Conservation (phyloP, 2,329 filamentous ascomycete species). For the Fusarium domesticum region DNA sequence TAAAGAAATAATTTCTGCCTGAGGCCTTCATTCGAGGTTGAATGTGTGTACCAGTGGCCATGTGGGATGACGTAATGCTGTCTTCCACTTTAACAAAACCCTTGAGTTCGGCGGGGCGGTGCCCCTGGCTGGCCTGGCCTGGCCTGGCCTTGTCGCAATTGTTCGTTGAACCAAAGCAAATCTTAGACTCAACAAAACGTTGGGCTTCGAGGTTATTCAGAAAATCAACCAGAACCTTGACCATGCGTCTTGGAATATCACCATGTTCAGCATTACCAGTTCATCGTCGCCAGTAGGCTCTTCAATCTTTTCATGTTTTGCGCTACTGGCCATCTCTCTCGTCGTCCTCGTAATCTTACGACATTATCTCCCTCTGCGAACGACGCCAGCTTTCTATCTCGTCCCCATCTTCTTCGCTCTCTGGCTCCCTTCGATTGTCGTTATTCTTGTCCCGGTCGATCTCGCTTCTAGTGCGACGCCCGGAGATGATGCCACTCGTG, state of each 20-base stretch:
- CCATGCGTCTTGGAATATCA: constrained; percentile 30
- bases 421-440: constrained; percentile 84
- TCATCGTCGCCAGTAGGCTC: constrained; percentile 69
- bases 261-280: constrained; percentile 51
- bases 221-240: constrained; percentile 1
- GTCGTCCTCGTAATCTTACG: constrained; percentile 81
- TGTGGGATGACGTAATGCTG: constrained; percentile 25
- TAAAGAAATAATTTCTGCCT: constrained; percentile 4
- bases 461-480: constrained; percentile 79
- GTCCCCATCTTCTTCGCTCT: constrained; percentile 96
- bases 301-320: constrained; percentile 70
- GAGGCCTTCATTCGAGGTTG: background rate
- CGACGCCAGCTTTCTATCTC: constrained; percentile 84
- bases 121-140: too few species aligned
- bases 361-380: constrained; percentile 84
- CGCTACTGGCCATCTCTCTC: constrained; percentile 70
- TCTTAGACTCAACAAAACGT: too few species aligned
- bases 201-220: background rate
- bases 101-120: too few species aligned
- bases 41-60: too few species aligned
- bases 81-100: too few species aligned
- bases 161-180: too few species aligned
- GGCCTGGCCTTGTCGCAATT: too few species aligned
- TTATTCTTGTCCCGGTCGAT: constrained; percentile 92
- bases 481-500: constrained; percentile 67